Evolutionary conservation across 2,329 filamentous ascomycete species (phyloP).

Genomic region (Paraphaeosphaeria sporulosa): DNA sequence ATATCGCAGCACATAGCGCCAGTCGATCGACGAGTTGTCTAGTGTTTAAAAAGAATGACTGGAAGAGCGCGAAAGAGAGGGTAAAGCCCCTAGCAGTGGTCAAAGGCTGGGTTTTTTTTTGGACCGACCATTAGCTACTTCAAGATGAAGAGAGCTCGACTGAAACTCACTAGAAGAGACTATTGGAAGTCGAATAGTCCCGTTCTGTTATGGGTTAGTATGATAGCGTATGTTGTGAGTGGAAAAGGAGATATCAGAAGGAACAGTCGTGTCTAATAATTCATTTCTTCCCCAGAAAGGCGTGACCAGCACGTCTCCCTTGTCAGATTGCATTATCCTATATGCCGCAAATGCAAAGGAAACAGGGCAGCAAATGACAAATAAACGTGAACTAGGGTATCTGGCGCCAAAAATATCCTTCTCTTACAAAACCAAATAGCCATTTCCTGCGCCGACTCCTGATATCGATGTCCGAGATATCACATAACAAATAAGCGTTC

Average conservation of each 20-base stretch:
- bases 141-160: not conserved
- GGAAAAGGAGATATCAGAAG: not conserved
- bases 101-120: not conserved
- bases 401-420: conserved; percentile 8
- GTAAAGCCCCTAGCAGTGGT: not conserved
- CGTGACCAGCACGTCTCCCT: not conserved
- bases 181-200: no score
- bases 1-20: not conserved
- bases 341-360: conserved; percentile 1
- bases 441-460: not conserved
- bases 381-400: conserved; percentile 3
- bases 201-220: not conserved
- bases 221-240: not conserved
- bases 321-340: not conserved
- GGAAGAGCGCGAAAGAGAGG: not conserved
- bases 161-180: not conserved
- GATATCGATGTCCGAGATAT: not conserved
- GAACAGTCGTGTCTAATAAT: not conserved
- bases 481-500: not conserved
- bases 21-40: not conserved
- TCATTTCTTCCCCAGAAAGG: not conserved
- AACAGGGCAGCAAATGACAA: not conserved
- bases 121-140: not conserved
- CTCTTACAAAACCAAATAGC: conserved; percentile 4
- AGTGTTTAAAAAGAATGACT: not conserved